Conservation (phyloP, 768 basidiomycete genomes). For the Cantharellus cinnabarinus region DNA sequence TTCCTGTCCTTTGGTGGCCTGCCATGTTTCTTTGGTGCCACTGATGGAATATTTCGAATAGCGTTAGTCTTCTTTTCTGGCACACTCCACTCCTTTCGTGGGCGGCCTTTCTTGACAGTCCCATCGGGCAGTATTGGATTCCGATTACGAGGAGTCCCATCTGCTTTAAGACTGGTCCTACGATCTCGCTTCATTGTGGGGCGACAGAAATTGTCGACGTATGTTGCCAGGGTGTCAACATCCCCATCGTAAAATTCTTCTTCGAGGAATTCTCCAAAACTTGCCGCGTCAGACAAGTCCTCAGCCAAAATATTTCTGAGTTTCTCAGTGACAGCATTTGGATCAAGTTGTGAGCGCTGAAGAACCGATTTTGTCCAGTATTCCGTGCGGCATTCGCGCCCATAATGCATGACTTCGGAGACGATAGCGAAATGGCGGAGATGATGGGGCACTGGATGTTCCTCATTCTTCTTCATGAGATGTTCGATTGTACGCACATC, state of each 20-base stretch:
- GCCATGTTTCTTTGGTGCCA: no score
- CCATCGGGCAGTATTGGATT: slow-evolving; percentile 15
- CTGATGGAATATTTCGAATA: no score
- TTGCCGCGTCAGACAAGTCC: neutral
- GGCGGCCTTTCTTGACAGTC: slow-evolving; percentile 12
- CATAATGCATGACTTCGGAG: slow-evolving; percentile 58
- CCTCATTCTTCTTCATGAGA: slow-evolving; percentile 49
- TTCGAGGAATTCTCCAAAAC: neutral
- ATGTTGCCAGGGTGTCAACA: neutral
- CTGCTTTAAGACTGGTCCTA: neutral
- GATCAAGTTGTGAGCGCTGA: neutral
- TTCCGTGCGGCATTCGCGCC: slow-evolving; percentile 70
- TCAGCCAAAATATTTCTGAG: neutral
- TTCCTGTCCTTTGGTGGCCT: no score
- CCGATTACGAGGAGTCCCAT: neutral
- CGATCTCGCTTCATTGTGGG: neutral
- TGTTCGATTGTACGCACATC: slow-evolving; percentile 71
- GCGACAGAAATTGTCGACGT: neutral
- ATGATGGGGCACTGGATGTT: slow-evolving; percentile 42
- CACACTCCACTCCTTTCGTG: slow-evolving; percentile 10
- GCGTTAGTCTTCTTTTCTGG: no score
- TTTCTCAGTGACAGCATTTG: neutral
- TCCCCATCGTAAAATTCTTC: neutral
- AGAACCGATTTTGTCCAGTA: slow-evolving; percentile 41
- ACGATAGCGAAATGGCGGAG: slow-evolving; percentile 50